A percentile compares a stretch with the other conserved stretches of the same genome.
phyloP scores from a whole-genome alignment of 805 yeast species.

The Ogataea thermomethanolica region DNA sequence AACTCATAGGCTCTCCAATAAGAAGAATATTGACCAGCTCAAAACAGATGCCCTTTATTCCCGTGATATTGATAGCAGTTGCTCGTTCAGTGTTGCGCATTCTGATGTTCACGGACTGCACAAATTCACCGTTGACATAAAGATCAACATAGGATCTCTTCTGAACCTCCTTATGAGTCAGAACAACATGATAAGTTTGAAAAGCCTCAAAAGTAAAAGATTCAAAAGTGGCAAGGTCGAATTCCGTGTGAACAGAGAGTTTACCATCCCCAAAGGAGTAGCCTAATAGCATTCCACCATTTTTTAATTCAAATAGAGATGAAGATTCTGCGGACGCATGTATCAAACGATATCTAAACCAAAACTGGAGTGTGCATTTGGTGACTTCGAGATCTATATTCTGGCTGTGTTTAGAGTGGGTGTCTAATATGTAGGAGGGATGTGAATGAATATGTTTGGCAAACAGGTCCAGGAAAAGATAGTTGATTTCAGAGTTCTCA shows the following conservation, averaged over 20 bases:
- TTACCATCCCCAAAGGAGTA: slow-evolving; percentile 16
- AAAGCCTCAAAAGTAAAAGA: slow-evolving; percentile 27
- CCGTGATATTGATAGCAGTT: slow-evolving; percentile 9
- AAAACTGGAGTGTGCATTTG: slow-evolving; percentile 21
- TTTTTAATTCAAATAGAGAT: slow-evolving; percentile 7
- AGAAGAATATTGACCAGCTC: slow-evolving; percentile 37
- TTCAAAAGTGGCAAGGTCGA: slow-evolving; percentile 14
- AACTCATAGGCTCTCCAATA: slow-evolving; percentile 35
- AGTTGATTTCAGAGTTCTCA: not conserved
- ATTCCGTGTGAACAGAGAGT: slow-evolving; percentile 13
- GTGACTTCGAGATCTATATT: slow-evolving; percentile 13
- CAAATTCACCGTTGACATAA: slow-evolving; percentile 48
- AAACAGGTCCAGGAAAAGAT: slow-evolving; percentile 2
- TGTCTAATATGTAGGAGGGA: slow-evolving; percentile 11
- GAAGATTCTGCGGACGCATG: not conserved
- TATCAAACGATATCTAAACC: slow-evolving; percentile 20
- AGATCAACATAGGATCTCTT: slow-evolving; percentile 38
- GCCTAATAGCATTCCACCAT: slow-evolving; percentile 9
- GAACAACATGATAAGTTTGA: slow-evolving; percentile 25
- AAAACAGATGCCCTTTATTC: slow-evolving; percentile 25
- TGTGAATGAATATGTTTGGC: slow-evolving; percentile 5
- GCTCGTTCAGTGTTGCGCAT: not conserved
- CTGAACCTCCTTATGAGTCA: slow-evolving; percentile 25
- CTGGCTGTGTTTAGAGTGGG: slow-evolving; percentile 5
- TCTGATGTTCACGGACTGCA: slow-evolving; percentile 25